Evolutionary conservation across 306 rosid genomes (phyloP).

Genomic region (Ammopiptanthus mongolicus): DNA sequence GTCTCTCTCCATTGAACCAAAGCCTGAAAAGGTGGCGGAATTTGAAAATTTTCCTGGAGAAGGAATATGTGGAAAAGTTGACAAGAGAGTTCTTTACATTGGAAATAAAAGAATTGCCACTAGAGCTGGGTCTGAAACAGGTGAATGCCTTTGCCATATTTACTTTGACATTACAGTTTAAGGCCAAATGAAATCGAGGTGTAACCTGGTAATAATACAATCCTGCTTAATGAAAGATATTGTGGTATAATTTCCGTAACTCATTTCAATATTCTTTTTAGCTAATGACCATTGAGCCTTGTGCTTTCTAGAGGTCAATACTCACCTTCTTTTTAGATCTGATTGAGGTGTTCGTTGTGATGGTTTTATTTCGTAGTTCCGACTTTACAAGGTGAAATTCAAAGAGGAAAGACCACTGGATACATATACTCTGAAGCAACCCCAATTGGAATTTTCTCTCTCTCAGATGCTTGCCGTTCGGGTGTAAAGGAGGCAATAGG

Average conservation of each 20-base stretch:
- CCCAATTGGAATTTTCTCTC: slow-evolving; percentile 56
- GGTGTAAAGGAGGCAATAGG: slow-evolving; percentile 68
- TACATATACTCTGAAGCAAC: slow-evolving; percentile 56
- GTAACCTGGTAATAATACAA: neutral
- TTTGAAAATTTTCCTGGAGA: slow-evolving; percentile 86
- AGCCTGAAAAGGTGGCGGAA: slow-evolving; percentile 67
- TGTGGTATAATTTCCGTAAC: neutral
- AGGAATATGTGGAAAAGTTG: slow-evolving; percentile 77
- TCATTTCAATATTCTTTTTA: neutral
- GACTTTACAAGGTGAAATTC: slow-evolving; percentile 36
- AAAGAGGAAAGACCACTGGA: slow-evolving; percentile 69
- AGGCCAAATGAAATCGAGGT: neutral
- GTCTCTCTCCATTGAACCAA: slow-evolving; percentile 62
- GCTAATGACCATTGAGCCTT: neutral
- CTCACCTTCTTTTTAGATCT: neutral
- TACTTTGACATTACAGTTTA: neutral
- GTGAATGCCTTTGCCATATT: slow-evolving; percentile 32
- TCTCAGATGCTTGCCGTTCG: slow-evolving; percentile 73
- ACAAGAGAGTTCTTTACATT: slow-evolving; percentile 56
- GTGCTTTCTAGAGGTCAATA: neutral
- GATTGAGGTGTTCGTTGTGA: neutral
- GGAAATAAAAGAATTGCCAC: slow-evolving; percentile 65
- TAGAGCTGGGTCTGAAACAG: slow-evolving; percentile 63
- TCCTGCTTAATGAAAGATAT: neutral
- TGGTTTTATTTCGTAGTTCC: slow-evolving; percentile 49